phyloP scores from a whole-genome alignment of 2,329 filamentous ascomycete genomes.

The Penicillium sp. region DNA sequence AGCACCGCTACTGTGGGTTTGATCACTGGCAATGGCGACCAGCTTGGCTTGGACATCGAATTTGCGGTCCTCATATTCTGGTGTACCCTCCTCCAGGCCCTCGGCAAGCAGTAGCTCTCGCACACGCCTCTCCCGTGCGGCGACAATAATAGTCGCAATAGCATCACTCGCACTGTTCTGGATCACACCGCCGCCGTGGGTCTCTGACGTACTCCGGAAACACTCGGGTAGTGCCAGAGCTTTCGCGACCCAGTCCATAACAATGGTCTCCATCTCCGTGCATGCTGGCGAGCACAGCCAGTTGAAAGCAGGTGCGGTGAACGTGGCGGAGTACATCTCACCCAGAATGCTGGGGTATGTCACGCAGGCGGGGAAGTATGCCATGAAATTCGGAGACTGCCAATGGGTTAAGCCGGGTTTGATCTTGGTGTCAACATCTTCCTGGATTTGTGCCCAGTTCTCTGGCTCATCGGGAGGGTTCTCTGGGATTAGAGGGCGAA shows the following conservation, averaged over 20 bases:
- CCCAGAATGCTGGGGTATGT: constrained; percentile 83
- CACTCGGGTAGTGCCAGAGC: constrained; percentile 70
- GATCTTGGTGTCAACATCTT: constrained; percentile 81
- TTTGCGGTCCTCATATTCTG: constrained; percentile 68
- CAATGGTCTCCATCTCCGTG: constrained; percentile 89
- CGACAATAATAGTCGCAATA: constrained; percentile 80
- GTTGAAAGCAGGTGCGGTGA: constrained; percentile 91
- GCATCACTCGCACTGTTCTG: constrained; percentile 89
- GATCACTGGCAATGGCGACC: constrained; percentile 76
- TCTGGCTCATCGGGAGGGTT: constrained; percentile 66
- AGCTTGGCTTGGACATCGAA: constrained; percentile 67
- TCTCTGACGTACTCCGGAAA: constrained; percentile 69
- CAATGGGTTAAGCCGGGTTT: constrained; percentile 92
- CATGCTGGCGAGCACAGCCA: constrained; percentile 93
- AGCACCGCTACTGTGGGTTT: constrained; percentile 79
- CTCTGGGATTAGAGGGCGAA: constrained; percentile 74
- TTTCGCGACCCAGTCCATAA: constrained; percentile 87
- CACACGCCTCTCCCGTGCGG: constrained; percentile 78
- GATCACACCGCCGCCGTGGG: constrained; percentile 80
- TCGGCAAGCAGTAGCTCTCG: constrained; percentile 57
- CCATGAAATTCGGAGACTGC: constrained; percentile 93
- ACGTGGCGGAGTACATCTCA: constrained; percentile 86
- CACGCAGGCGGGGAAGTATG: constrained; percentile 83
- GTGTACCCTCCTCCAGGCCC: constrained; percentile 45
- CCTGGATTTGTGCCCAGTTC: constrained; percentile 73